Conservation (phyloP, 805 yeast species). For the Starmera caribaea region DNA sequence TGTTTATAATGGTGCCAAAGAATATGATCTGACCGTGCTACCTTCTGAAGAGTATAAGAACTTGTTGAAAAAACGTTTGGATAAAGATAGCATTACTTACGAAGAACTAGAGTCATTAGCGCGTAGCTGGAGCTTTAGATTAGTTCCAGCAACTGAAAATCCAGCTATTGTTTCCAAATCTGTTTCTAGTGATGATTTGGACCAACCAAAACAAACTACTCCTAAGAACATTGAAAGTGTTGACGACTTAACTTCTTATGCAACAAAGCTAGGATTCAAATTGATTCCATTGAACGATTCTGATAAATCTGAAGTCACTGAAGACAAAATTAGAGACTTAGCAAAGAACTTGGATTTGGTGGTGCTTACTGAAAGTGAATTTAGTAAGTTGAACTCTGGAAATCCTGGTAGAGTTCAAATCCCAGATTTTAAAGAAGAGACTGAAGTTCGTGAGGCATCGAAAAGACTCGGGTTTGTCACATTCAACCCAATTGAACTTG, state of each 20-base stretch:
- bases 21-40: constrained; percentile 32
- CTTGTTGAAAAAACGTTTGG: constrained; percentile 20
- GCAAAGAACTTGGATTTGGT: neutral
- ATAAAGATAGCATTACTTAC: constrained; percentile 15
- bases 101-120: constrained; percentile 26
- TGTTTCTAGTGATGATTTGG: neutral
- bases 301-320: neutral
- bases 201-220: neutral
- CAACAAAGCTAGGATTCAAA: neutral
- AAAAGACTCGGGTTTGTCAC: neutral
- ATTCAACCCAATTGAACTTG: neutral
- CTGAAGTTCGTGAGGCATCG: neutral
- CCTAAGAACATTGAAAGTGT: neutral
- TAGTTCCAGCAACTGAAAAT: constrained; percentile 19
- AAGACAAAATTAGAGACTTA: neutral
- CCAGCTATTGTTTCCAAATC: neutral
- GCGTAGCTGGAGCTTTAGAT: constrained; percentile 21
- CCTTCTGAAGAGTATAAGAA: constrained; percentile 33
- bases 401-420: neutral
- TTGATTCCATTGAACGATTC: neutral
- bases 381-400: neutral
- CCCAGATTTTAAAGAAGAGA: neutral
- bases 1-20: constrained; percentile 26
- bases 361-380: neutral
- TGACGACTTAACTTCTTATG: neutral